Base-by-base conservation (phyloP, 345 rosid genomes). In the Hibiscus mutabilis region DNA sequence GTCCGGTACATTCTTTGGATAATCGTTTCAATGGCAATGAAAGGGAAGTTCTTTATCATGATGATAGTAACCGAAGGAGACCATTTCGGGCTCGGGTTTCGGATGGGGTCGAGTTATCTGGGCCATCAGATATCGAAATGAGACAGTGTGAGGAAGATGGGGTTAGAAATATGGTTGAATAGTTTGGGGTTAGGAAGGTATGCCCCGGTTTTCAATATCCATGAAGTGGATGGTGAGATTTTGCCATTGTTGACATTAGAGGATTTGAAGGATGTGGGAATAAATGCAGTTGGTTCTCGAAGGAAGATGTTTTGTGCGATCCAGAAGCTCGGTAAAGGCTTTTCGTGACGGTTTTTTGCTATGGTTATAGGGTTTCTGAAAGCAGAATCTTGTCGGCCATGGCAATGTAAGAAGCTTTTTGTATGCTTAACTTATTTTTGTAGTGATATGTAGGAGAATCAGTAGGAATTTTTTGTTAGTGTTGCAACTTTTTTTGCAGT, bases 241-340 rank as follows among this genome's bases (percentile, higher is more conserved):
- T 79, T 91, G 83, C 93, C 93, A 22, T 83, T 86, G 88, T 81
- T 91, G 74, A 88, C 97, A 19, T 63, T 91, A 84, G 97, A 88
- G 79, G 97, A 91, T 83, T 87, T 90, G 76, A 90, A 88, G 78
- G 96, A 90, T 75, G 88, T 90, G 97, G 97, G 97, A 24, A 88
- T 91, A 55, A 91, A 76, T 82, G 97, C 93, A 6, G 97, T 91
- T 68, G 97, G 97, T 21, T 88, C 97, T 0, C 82, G 94, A 66
- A 87, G 97, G 82, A 91, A 87, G 84, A 82, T 91, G 93, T 91
- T 73, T 66, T 88, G 86, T 3, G 92, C 93, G 0, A 84, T 91
- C 55, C 94, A 91, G 81, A 88, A 88, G 86, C 93, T 91, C 0
- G 85, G 93, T 0, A 87, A 80, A 64, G 97, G 91, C 73, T 88